Evolutionary conservation across 2,329 filamentous ascomycete genomes (phyloP).

Genomic region (Nakataea oryzae): DNA sequence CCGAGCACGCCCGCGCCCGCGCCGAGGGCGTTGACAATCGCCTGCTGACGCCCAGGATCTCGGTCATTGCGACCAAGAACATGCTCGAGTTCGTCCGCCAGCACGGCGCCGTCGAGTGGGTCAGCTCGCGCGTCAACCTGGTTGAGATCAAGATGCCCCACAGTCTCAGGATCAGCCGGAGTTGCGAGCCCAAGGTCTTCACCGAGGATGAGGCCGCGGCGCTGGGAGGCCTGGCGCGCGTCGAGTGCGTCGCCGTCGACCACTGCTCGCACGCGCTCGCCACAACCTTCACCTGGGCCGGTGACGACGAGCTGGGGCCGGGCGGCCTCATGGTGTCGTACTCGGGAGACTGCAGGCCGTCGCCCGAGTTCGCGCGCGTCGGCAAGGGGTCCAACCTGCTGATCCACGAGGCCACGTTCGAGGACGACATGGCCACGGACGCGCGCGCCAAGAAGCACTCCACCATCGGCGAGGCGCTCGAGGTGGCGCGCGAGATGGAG

Average conservation of each 20-base stretch:
- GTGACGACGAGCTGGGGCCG: too few relatives aligned
- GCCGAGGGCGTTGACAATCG: conserved; percentile 19
- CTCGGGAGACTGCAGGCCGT: conserved; percentile 88
- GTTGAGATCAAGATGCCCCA: conserved; percentile 10
- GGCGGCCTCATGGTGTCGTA: conserved; percentile 81
- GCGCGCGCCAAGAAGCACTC: conserved; percentile 83
- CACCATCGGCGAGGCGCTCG: conserved; percentile 78
- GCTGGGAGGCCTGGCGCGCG: conserved; percentile 47
- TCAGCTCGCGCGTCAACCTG: conserved; percentile 45
- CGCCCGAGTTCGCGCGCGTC: conserved; percentile 54
- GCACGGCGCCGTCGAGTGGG: conserved; percentile 68
- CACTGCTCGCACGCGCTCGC: conserved; percentile 78
- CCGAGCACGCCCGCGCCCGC: conserved; percentile 23
- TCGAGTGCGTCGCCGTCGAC: conserved; percentile 57
- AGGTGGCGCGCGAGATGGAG: conserved; percentile 65
- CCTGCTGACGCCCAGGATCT: conserved; percentile 26
- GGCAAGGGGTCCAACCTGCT: conserved; percentile 71
- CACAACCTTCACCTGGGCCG: conserved; percentile 63
- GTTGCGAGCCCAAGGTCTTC: conserved; percentile 16
- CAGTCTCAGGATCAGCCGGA: conserved; percentile 2
- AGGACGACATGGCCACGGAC: conserved; percentile 70
- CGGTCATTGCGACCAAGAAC: conserved; percentile 56
- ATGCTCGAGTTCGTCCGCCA: conserved; percentile 74
- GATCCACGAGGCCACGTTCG: conserved; percentile 93
- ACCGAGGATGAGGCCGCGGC: conserved; percentile 30